These are phyloP conservation scores for Theileria orientalis DNA, from an alignment of 169 alveolate species.

Conservation along the genomic window DNA sequence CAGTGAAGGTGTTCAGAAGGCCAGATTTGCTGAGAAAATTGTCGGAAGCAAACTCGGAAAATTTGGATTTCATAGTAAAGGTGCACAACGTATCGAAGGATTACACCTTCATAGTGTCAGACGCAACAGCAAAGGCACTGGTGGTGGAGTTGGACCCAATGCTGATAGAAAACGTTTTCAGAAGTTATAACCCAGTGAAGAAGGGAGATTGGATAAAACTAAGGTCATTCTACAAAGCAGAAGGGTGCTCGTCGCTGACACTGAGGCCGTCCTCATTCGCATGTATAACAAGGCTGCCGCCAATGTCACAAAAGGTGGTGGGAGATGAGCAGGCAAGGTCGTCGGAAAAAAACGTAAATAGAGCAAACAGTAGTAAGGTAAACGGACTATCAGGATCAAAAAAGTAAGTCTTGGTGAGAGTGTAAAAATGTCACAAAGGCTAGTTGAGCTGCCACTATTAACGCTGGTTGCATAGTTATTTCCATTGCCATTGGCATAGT, in stretches of 20 bases:
- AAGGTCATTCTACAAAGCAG: constrained; percentile 16
- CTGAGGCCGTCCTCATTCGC: constrained; percentile 25
- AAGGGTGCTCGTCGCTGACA: not conserved
- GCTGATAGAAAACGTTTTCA: constrained; percentile 30
- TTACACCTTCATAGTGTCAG: constrained; percentile 33
- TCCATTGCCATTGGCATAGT: too few relatives aligned
- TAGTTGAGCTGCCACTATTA: too few relatives aligned
- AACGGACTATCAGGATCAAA: too few relatives aligned
- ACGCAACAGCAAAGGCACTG: constrained; percentile 36
- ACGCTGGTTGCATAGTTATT: too few relatives aligned
- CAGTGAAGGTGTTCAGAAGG: constrained; percentile 1
- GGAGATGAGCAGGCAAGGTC: constrained; percentile 8
- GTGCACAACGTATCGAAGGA: constrained; percentile 34
- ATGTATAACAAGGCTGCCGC: constrained; percentile 50
- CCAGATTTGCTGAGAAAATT: constrained; percentile 14
- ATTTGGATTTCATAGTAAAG: constrained; percentile 39
- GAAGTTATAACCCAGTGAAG: constrained; percentile 32
- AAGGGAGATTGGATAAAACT: constrained; percentile 65
- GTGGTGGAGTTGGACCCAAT: constrained; percentile 28
- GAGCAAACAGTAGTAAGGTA: too few relatives aligned
- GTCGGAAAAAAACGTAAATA: too few relatives aligned
- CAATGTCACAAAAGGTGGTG: not conserved
- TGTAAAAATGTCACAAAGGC: too few relatives aligned
- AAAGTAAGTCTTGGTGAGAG: too few relatives aligned
- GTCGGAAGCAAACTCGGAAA: constrained; percentile 23